A percentile compares a stretch with the other conserved stretches of the same genome.
Evolutionary conservation across 495 filamentous ascomycete species (phyloP).

Genomic region (Choiromyces venosus): DNA sequence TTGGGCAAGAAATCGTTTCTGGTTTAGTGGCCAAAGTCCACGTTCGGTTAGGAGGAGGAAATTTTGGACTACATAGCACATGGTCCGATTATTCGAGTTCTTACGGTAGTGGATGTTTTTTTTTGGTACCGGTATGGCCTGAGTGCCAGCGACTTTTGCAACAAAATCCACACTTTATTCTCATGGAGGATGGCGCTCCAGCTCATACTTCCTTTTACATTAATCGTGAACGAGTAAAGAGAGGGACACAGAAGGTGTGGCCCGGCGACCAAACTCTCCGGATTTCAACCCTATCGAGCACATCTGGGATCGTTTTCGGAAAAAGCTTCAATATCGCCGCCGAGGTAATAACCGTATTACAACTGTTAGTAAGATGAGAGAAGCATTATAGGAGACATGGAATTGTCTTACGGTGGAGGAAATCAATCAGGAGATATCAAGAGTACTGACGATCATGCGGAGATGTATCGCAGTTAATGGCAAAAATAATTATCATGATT

Average conservation of each 20-base stretch:
- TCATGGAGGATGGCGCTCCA: constrained; percentile 9
- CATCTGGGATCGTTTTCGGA: too few relatives aligned
- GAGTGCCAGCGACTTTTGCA: constrained; percentile 9
- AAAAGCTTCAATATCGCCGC: too few relatives aligned
- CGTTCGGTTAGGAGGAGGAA: too few relatives aligned
- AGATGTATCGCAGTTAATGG: constrained; percentile 13
- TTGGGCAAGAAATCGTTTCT: too few relatives aligned
- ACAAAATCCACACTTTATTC: constrained; percentile 8
- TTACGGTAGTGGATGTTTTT: too few relatives aligned
- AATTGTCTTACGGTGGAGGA: too few relatives aligned
- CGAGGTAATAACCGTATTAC: too few relatives aligned
- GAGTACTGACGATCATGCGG: constrained; percentile 10
- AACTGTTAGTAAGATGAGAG: background rate
- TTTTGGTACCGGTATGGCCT: too few relatives aligned
- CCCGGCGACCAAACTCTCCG: constrained; percentile 10
- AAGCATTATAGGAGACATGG: background rate
- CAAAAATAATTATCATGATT: constrained; percentile 17
- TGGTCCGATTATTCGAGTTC: too few relatives aligned
- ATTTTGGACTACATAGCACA: too few relatives aligned
- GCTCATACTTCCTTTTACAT: constrained; percentile 9
- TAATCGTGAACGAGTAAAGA: constrained; percentile 13
- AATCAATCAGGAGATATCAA: constrained; percentile 4
- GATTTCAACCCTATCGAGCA: too few relatives aligned
- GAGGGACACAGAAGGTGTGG: constrained; percentile 8
- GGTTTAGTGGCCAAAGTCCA: too few relatives aligned